A percentile compares a stretch with the other conserved stretches of the same genome.
These are phyloP conservation scores for Cinnamomum micranthum DNA, from an alignment of 164 flowering plant species.

Conservation along the genomic window DNA sequence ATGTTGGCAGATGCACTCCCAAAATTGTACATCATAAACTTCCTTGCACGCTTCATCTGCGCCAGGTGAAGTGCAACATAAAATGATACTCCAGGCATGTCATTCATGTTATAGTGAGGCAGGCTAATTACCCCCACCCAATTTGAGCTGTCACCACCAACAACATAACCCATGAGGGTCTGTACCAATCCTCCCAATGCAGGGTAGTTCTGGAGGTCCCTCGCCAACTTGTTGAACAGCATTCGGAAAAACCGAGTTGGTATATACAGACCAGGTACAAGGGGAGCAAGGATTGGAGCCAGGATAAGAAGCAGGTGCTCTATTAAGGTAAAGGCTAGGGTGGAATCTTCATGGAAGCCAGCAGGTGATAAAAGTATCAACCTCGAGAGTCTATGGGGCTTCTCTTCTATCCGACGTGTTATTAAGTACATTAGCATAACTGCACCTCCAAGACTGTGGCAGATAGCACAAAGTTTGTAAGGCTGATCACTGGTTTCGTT, in stretches of 20 bases:
- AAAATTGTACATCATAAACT: constrained; percentile 80
- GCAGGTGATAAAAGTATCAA: constrained; percentile 86
- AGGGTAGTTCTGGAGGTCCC: constrained; percentile 91
- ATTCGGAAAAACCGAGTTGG: constrained; percentile 96
- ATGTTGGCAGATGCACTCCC: constrained; percentile 66
- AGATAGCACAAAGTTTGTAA: constrained; percentile 76
- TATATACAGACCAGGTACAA: constrained; percentile 82
- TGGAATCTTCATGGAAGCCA: constrained; percentile 89
- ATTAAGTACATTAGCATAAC: constrained; percentile 78
- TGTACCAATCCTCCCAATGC: constrained; percentile 98
- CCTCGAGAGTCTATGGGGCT: constrained; percentile 84
- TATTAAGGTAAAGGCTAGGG: constrained; percentile 38
- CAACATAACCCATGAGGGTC: constrained; percentile 84
- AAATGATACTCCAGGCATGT: constrained; percentile 95
- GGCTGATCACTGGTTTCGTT: constrained; percentile 63
- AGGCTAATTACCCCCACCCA: constrained; percentile 89
- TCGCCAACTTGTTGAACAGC: constrained; percentile 90
- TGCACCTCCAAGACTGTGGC: constrained; percentile 98
- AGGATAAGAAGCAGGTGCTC: constrained; percentile 44
- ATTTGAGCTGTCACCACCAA: constrained; percentile 96
- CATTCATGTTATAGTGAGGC: constrained; percentile 96
- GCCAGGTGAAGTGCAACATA: constrained; percentile 82
- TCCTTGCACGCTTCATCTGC: constrained; percentile 69
- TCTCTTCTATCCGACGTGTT: constrained; percentile 65
- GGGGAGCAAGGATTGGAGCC: constrained; percentile 59